Evolutionary conservation across 1,139 yeast species (phyloP), one percentile per base, ranked within the genome.

Genomic region (Diutina pseudorugosa): DNA sequence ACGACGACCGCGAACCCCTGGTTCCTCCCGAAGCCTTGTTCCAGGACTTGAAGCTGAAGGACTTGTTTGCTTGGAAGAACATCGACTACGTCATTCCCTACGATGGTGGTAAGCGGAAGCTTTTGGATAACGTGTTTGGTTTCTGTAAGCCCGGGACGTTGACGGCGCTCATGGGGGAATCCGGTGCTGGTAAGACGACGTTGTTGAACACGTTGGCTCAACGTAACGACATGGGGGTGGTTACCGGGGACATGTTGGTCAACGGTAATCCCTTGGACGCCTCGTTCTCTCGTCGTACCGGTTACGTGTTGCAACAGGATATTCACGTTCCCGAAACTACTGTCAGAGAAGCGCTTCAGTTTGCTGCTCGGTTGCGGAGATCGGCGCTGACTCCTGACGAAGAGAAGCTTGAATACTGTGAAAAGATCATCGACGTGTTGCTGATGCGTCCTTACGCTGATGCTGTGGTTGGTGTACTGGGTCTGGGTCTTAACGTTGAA

Each of bases 161-260:
- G 54, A 68, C 59, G 61, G 71, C 71, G 18, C 70, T 85, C 47
- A 85, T 86, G 94, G 95, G 95, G 58, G 85, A 91, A 20, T 84
- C 94, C 21, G 95, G 95, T 68, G 94, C 94, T 52, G 94, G 94
- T 72, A 85, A 85, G 63, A 86, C 94, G 16, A 85, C 94, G 1
- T 62, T 68, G 50, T 71, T 86, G 55, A 89, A 85, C 68, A 85
- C 86, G 56, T 72, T 85, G 58, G 88, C 93, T 30, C 83, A 83
- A 59, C 80, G 95, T 67, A 84, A 84, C 42, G 84, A 90, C 21
- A 77, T 80, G 73, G 94, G 94, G 68, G 83, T 82, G 50, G 84
- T 85, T 51, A 77, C 89, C 47, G 94, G 94, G 62, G 75, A 76
- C 55, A 79, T 86, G 76, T 79, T 82, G 67, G 91, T 85, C 52